Evolutionary conservation across 2,329 filamentous ascomycete genomes (phyloP), one percentile per base, ranked within the genome.

Genomic region (Venturia nashicola): DNA sequence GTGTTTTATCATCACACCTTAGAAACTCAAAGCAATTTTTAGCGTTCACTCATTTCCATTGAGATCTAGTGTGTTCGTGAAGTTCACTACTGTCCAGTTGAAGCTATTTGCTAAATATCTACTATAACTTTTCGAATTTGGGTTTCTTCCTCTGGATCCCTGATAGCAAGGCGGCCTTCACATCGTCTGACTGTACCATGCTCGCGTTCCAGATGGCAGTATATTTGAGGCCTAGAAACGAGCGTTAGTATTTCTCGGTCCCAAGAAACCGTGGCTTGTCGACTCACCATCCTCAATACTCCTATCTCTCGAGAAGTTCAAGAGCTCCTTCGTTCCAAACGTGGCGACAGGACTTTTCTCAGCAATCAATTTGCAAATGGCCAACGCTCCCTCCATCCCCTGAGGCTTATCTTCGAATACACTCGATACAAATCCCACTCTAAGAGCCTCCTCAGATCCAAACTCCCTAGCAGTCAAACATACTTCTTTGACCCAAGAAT

Each of bases 191-290:
- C 78, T 97, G 92, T 69, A 96, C 72, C 71, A 89, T 89, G 2
- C 86, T 88, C 69, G 85, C 83, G 72, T 97, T 97, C 93, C 92
- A 97, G 0, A 94, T 82, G 12, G 84, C 82, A 4, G 92, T 96
- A 75, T 96, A 97, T 65, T 84, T 84, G 73, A 97, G 76, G 59
- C 86, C 85, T 87, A 67, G 11, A 57, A 46, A n/a, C 44, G 59
- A 3, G 39, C 12, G 18, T 43, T 44, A 60, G 62, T n/a, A 65
- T 39, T 14, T 34, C 18, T 34, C 3, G 9, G 54, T 64, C 32
- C 39, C 42, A 63, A 44, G 23, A 63, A 64, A 40, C 36, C 61
- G 48, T 48, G 39, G 44, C 59, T 14, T 7, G 12, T 34, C 51
- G 61, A 80, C 83, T 72, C 73, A 87, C 87, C 90, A 69, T 96